These are phyloP conservation scores for Brassica cretica DNA, from an alignment of 345 rosid species.

Conservation along the genomic window DNA sequence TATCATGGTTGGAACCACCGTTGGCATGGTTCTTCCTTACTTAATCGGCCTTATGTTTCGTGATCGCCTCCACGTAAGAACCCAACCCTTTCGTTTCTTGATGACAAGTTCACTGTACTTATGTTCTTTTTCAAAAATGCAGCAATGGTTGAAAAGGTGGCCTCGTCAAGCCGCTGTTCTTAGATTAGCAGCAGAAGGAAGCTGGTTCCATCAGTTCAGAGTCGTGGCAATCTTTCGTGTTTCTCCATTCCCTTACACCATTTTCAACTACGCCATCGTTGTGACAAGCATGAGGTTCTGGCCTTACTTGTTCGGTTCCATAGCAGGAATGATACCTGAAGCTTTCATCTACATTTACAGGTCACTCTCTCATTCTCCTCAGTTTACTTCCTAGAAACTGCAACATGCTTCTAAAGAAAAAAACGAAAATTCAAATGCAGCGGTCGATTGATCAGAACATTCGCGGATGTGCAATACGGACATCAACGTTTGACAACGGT, in stretches of 20 bases:
- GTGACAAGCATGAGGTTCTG: slow-evolving; percentile 85
- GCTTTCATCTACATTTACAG: slow-evolving; percentile 95
- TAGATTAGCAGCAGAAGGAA: slow-evolving; percentile 89
- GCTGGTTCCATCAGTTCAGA: slow-evolving; percentile 89
- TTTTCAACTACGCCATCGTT: slow-evolving; percentile 92
- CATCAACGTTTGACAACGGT: slow-evolving; percentile 58
- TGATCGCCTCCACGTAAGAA: slow-evolving; percentile 84
- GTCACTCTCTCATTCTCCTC: slow-evolving; percentile 34
- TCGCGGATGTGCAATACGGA: slow-evolving; percentile 68
- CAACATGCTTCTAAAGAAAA: background rate
- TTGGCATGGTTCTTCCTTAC: slow-evolving; percentile 91
- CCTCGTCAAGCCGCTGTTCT: slow-evolving; percentile 81
- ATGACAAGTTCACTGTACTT: background rate
- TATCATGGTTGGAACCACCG: slow-evolving; percentile 93
- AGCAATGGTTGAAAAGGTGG: slow-evolving; percentile 97
- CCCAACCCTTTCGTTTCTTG: background rate
- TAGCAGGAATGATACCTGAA: slow-evolving; percentile 97
- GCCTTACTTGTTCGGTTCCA: slow-evolving; percentile 88
- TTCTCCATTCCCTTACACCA: slow-evolving; percentile 97
- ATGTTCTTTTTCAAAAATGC: slow-evolving; percentile 33
- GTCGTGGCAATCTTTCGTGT: slow-evolving; percentile 89
- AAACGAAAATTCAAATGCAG: slow-evolving; percentile 44
- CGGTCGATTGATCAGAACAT: slow-evolving; percentile 73
- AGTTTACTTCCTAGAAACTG: background rate
- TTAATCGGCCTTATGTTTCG: slow-evolving; percentile 77